Evolutionary conservation across 768 basidiomycete species (phyloP), one percentile per base, ranked within the genome.

Genomic region (Mycena kentingensis): DNA sequence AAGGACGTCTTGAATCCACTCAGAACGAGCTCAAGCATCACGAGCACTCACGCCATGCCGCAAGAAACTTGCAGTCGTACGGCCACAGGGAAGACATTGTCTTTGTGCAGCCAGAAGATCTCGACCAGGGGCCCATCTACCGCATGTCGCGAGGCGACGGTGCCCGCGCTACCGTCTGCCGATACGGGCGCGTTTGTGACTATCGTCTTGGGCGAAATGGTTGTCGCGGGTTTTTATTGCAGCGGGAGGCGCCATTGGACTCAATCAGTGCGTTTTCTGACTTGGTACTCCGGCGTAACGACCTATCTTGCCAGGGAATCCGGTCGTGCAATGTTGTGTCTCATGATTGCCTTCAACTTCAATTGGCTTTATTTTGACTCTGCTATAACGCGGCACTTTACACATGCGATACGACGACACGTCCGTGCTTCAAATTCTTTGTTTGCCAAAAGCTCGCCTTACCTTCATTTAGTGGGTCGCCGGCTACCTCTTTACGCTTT

Each of bases 121-220:
- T 28, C 13, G 46, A 62, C 32, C 50, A 62, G 18, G 58, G 57
- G 19, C 22, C 49, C 31, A 51, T 55, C 25, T 52, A 27, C n/a
- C 43, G 45, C n/a, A 19, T 42, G 22, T 31, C 54, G 10, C 41
- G 41, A 15, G 57, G 57, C 5, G n/a, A 32, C 4, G 57, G 58
- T 3, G 15, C 43, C 7, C 1, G 26, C 16, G 60, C 57, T 19
- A 42, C 41, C 24, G 42, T 54, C 13, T 58, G 51, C 31, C 56
- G 60, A 16, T 22, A 43, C 6, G 16, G 64, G 61, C 3, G 68
- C 70, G 5, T 70, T 70, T 37, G 65, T 70, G n/a, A 64, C 64
- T 44, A 60, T 70, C 34, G 64, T 67, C 4, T 55, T 67, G 22
- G 65, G 57, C 3, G 57, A 58, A 39, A 61, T 61, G 53, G 60